Evolutionary conservation across 2,329 filamentous ascomycete genomes (phyloP).

Genomic region (Xylariomycetidae sp.): DNA sequence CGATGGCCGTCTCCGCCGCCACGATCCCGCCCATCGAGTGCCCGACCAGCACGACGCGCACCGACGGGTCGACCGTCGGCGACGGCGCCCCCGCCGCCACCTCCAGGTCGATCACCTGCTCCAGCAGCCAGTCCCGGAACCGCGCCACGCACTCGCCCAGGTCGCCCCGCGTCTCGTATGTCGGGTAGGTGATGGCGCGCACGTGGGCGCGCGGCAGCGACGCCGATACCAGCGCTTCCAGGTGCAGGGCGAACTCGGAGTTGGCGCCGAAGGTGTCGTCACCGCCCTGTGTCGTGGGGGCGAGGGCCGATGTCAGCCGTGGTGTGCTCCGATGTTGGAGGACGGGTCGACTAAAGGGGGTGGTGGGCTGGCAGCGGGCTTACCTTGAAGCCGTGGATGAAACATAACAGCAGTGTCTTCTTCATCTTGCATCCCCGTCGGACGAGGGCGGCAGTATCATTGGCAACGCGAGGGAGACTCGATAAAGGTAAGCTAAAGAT

Average conservation of each 20-base stretch:
- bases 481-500: not conserved
- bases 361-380: slow-evolving; percentile 3
- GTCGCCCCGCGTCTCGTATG: slow-evolving; percentile 77
- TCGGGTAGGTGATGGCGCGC: slow-evolving; percentile 65
- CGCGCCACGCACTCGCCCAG: slow-evolving; percentile 62
- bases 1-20: slow-evolving; percentile 78
- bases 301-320: not conserved
- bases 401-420: slow-evolving; percentile 75
- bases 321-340: not conserved
- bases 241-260: slow-evolving; percentile 64
- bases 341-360: not conserved
- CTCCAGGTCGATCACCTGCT: slow-evolving; percentile 92
- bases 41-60: slow-evolving; percentile 25
- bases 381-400: slow-evolving; percentile 81
- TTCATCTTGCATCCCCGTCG: slow-evolving; percentile 49
- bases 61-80: slow-evolving; percentile 27
- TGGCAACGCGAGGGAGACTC: no score
- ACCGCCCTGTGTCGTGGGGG: slow-evolving; percentile 49
- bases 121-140: slow-evolving; percentile 79
- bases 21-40: slow-evolving; percentile 75
- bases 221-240: slow-evolving; percentile 57
- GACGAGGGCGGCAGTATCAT: no score
- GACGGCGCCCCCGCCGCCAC: slow-evolving; percentile 56
- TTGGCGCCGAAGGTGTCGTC: slow-evolving; percentile 68
- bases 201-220: slow-evolving; percentile 65